These are phyloP conservation scores for Salvia sclarea DNA, from an alignment of 305 asterid genomes.

Conservation along the genomic window DNA sequence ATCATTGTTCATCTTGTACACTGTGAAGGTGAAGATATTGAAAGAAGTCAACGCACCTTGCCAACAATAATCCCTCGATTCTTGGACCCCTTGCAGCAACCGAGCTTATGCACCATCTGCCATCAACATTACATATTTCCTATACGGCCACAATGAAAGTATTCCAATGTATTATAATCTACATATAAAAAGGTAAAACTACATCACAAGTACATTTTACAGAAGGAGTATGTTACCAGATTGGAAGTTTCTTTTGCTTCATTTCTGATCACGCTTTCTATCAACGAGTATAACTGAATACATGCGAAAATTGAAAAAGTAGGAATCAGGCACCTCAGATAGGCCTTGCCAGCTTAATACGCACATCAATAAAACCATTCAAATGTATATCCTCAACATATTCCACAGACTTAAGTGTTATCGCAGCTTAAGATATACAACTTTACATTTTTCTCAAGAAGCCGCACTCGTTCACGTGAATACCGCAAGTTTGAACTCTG, in stretches of 20 bases:
- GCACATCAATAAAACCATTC: constrained; percentile 21
- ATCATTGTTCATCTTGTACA: constrained; percentile 16
- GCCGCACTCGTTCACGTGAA: constrained; percentile 75
- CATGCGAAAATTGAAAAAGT: constrained; percentile 31
- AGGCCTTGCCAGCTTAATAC: constrained; percentile 23
- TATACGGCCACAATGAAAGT: constrained; percentile 30
- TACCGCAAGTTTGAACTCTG: constrained; percentile 84
- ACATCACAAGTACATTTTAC: background rate
- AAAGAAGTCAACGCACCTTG: constrained; percentile 65
- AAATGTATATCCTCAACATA: constrained; percentile 14
- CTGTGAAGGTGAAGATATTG: constrained; percentile 25
- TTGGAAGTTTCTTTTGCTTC: constrained; percentile 57
- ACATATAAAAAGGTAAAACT: background rate
- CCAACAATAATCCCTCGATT: constrained; percentile 78
- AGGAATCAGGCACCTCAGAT: constrained; percentile 21
- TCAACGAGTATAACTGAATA: constrained; percentile 69
- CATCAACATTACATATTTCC: constrained; percentile 80
- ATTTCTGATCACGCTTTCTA: constrained; percentile 78
- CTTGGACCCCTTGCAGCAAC: constrained; percentile 45
- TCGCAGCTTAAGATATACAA: background rate
- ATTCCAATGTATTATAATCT: background rate
- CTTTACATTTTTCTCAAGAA: constrained; percentile 78
- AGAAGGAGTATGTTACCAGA: constrained; percentile 48
- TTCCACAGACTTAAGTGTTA: constrained; percentile 5
- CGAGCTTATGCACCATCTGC: constrained; percentile 92